Evolutionary conservation across 2,329 filamentous ascomycete genomes (phyloP).

Genomic region (Aureobasidium sp.): DNA sequence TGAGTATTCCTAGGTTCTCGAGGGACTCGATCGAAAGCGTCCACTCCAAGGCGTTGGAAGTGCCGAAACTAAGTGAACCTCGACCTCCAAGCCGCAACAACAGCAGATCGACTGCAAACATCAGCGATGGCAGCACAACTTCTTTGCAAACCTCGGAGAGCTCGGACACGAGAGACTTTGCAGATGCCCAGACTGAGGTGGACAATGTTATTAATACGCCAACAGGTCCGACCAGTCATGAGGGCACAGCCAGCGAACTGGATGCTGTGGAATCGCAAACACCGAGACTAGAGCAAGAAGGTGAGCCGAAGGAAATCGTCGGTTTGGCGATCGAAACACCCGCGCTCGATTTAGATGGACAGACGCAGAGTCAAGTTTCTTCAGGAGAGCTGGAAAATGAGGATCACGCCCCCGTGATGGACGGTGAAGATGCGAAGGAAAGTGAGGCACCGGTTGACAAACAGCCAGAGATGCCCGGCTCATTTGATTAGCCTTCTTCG

Average conservation of each 20-base stretch:
- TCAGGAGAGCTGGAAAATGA: neutral
- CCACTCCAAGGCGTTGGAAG: neutral
- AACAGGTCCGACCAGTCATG: neutral
- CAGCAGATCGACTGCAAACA: neutral
- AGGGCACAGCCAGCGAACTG: neutral
- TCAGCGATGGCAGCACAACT: neutral
- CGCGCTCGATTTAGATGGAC: neutral
- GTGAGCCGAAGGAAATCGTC: neutral
- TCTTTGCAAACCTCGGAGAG: neutral
- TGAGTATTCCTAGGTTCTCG: neutral
- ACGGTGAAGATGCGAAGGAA: neutral
- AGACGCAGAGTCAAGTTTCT: neutral
- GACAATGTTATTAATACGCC: neutral
- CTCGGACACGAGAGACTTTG: constrained; percentile 9
- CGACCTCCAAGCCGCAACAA: constrained; percentile 3
- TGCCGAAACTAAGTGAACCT: neutral
- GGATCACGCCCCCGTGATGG: neutral
- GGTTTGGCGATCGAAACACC: neutral
- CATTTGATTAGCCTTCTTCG: neutral
- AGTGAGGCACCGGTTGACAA: neutral
- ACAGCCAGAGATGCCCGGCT: constrained; percentile 7
- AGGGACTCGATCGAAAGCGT: neutral
- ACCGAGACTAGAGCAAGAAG: neutral
- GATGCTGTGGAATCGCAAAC: neutral
- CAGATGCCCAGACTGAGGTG: neutral